Percentiles rank a stretch among this genome's conserved stretches.
phyloP scores from a whole-genome alignment of 2,329 filamentous ascomycete species.

The Nemania sp. region DNA sequence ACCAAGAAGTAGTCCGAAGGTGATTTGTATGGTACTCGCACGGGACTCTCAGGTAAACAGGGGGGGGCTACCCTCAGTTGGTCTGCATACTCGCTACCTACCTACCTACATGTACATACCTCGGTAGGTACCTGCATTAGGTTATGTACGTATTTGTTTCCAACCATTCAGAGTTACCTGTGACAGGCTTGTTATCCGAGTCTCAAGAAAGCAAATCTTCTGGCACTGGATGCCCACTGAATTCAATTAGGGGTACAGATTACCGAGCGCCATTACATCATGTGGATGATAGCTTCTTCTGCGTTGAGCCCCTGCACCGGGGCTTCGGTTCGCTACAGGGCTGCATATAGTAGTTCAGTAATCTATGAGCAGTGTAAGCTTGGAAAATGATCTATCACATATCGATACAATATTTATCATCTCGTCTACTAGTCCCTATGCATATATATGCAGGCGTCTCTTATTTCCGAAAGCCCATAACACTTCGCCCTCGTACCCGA shows the following conservation, averaged over 20 bases:
- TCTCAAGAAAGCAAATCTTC: not conserved
- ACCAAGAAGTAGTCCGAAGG: too few relatives aligned
- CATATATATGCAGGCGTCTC: too few relatives aligned
- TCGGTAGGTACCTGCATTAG: not conserved
- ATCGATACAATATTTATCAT: too few relatives aligned
- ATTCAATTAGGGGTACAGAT: not conserved
- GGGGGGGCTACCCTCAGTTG: too few relatives aligned
- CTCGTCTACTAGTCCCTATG: too few relatives aligned
- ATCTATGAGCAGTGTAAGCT: not conserved
- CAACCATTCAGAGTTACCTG: not conserved
- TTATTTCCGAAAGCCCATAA: too few relatives aligned
- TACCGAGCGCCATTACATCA: constrained; percentile 11
- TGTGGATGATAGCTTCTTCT: not conserved
- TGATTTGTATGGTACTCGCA: too few relatives aligned
- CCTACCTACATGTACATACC: not conserved
- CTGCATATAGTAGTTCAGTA: constrained; percentile 31
- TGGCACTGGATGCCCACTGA: not conserved
- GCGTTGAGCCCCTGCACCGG: not conserved
- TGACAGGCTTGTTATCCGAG: not conserved
- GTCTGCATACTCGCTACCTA: too few relatives aligned
- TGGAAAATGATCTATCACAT: constrained; percentile 26
- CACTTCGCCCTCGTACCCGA: too few relatives aligned
- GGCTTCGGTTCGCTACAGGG: constrained; percentile 31
- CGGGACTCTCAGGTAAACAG: too few relatives aligned
- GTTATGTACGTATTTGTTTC: too few relatives aligned